Conservation (phyloP, 2,329 filamentous ascomycete genomes). For the Fulvia fulva region DNA sequence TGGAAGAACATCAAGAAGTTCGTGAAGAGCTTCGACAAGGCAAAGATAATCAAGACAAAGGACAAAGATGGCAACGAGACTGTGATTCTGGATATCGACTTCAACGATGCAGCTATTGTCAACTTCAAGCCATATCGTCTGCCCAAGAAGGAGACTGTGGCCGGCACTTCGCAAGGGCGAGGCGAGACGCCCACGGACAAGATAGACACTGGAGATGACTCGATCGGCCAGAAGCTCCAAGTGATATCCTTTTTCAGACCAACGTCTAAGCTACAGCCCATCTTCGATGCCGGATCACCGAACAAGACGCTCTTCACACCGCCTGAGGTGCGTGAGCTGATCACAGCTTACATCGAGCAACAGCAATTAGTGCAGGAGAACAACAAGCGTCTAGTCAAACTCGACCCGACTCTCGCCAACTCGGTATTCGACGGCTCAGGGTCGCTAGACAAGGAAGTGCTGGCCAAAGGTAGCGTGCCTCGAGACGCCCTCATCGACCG, state of each 20-base stretch:
- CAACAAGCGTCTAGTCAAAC: conserved; percentile 59
- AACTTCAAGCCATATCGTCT: conserved; percentile 61
- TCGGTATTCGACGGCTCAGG: conserved; percentile 54
- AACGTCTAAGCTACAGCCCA: conserved; percentile 54
- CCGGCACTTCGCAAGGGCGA: conserved; percentile 35
- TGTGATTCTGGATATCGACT: conserved; percentile 62
- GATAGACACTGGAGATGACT: conserved; percentile 36
- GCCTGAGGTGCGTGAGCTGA: conserved; percentile 54
- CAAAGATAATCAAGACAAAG: conserved; percentile 59
- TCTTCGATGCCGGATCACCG: conserved; percentile 50
- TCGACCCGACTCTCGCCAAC: conserved; percentile 61
- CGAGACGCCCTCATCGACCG: conserved; percentile 60
- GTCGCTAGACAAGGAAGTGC: conserved; percentile 51
- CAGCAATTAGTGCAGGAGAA: conserved; percentile 54
- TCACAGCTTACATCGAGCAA: conserved; percentile 57
- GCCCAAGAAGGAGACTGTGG: conserved; percentile 52
- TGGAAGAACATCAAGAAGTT: conserved; percentile 70
- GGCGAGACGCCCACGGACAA: conserved; percentile 36
- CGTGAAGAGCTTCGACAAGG: conserved; percentile 64
- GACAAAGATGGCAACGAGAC: conserved; percentile 62
- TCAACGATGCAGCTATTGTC: conserved; percentile 51
- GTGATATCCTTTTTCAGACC: conserved; percentile 55
- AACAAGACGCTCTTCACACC: conserved; percentile 52
- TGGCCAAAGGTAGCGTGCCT: conserved; percentile 55
- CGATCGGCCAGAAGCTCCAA: conserved; percentile 46